These are phyloP conservation scores for Aspergillus felis DNA, from an alignment of 2,329 filamentous ascomycete species.

Conservation along the genomic window DNA sequence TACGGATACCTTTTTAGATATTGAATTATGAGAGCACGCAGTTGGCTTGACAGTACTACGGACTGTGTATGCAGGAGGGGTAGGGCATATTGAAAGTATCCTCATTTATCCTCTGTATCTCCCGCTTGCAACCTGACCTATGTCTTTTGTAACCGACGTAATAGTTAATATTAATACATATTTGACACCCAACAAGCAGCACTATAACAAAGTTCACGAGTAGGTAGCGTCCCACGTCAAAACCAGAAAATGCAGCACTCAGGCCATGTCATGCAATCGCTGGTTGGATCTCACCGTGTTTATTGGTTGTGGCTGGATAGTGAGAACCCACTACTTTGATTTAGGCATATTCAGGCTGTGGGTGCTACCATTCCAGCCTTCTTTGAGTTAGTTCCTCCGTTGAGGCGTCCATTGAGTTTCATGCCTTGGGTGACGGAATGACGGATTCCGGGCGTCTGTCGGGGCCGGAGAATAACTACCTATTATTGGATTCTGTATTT, in stretches of 20 bases:
- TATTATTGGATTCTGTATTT: background rate
- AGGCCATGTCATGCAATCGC: background rate
- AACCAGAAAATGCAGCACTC: background rate
- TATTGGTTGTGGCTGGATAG: background rate
- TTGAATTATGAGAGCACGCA: background rate
- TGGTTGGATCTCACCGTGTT: background rate
- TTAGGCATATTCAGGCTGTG: background rate
- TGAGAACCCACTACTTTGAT: background rate
- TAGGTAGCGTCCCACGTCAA: background rate
- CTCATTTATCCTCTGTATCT: background rate
- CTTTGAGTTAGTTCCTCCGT: background rate
- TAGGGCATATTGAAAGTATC: background rate
- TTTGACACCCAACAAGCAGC: background rate
- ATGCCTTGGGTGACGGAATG: background rate
- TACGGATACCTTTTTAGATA: background rate
- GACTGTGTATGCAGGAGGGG: background rate
- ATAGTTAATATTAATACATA: background rate
- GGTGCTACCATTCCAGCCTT: background rate
- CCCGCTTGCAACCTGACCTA: background rate
- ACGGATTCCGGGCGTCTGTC: background rate
- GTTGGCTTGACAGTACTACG: background rate
- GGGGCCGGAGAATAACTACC: background rate
- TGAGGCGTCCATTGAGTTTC: background rate
- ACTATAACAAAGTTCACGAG: background rate
- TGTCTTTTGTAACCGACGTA: background rate